phyloP scores from a whole-genome alignment of 768 basidiomycete species.

The Kwoniella sp. region DNA sequence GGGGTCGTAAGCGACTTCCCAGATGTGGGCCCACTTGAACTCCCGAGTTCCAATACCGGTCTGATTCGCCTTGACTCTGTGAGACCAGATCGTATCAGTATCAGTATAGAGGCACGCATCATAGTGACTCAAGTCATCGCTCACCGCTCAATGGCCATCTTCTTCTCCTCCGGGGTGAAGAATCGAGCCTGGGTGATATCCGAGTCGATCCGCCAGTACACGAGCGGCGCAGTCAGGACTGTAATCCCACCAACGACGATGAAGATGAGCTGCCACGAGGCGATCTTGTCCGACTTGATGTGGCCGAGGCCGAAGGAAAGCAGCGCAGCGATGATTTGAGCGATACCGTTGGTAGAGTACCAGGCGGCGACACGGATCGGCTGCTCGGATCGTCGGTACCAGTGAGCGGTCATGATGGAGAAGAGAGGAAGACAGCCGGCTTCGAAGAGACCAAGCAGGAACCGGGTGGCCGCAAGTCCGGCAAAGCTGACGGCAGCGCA shows the following conservation, averaged over 20 bases:
- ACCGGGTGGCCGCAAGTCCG: slow-evolving; percentile 50
- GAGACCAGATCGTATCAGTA: too few species aligned
- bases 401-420: slow-evolving; percentile 52
- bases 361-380: slow-evolving; percentile 44
- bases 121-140: too few species aligned
- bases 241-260: slow-evolving; percentile 35
- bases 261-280: slow-evolving; percentile 41
- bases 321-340: slow-evolving; percentile 5
- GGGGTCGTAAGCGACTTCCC: slow-evolving; percentile 33
- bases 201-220: slow-evolving; percentile 30
- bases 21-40: slow-evolving; percentile 37
- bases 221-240: slow-evolving; percentile 29
- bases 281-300: slow-evolving; percentile 27
- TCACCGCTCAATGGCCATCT: slow-evolving; percentile 28
- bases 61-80: slow-evolving; percentile 35
- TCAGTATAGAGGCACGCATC: too few species aligned
- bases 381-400: slow-evolving; percentile 50
- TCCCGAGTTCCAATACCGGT: slow-evolving; percentile 39
- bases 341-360: slow-evolving; percentile 51
- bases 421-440: slow-evolving; percentile 35
- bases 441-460: slow-evolving; percentile 55
- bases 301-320: slow-evolving; percentile 28
- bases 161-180: slow-evolving; percentile 29
- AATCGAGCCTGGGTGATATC: slow-evolving; percentile 31
- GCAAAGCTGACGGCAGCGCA: slow-evolving; percentile 23